These are phyloP conservation scores for Amoeboaphelidium protococcarum DNA, from an alignment of 371 early-diverging fungal genomes.

Conservation along the genomic window DNA sequence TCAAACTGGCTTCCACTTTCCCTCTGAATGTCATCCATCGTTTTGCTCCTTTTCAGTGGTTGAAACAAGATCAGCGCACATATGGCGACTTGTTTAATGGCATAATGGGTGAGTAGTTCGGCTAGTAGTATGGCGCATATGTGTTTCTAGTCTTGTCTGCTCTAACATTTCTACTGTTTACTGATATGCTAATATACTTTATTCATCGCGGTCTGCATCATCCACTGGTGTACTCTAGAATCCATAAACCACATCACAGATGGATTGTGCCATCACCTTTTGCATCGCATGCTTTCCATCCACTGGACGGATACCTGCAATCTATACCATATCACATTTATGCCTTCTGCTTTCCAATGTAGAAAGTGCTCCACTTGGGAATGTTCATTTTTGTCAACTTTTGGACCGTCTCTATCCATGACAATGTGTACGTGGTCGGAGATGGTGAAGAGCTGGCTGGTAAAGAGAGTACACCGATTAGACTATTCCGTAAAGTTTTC, in stretches of 20 bases:
- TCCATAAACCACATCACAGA: slow-evolving; percentile 63
- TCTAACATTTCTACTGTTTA: slow-evolving; percentile 51
- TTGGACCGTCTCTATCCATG: slow-evolving; percentile 92
- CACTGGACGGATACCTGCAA: slow-evolving; percentile 72
- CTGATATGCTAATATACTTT: slow-evolving; percentile 81
- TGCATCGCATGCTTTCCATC: slow-evolving; percentile 87
- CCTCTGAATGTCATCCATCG: too few species aligned
- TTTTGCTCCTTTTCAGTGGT: too few species aligned
- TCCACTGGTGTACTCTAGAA: slow-evolving; percentile 46
- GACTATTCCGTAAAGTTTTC: too few species aligned
- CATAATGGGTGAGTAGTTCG: too few species aligned
- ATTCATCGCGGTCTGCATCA: slow-evolving; percentile 73
- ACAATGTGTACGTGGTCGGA: slow-evolving; percentile 18
- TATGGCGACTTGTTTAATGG: too few species aligned
- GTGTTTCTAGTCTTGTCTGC: slow-evolving; percentile 9
- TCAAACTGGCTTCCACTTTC: slow-evolving; percentile 41
- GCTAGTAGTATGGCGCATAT: too few species aligned
- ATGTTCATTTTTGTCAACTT: slow-evolving; percentile 69
- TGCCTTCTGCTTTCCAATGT: slow-evolving; percentile 63
- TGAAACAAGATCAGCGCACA: too few species aligned
- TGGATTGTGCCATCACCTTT: slow-evolving; percentile 76
- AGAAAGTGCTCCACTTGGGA: slow-evolving; percentile 51
- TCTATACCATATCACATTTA: slow-evolving; percentile 80
- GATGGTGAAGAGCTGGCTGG: neutral
- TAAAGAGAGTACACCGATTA: slow-evolving; percentile 15